Percentiles rank a stretch among this genome's conserved stretches.
Evolutionary conservation across 495 filamentous ascomycete species (phyloP).

Genomic region (Penicillium angulare): DNA sequence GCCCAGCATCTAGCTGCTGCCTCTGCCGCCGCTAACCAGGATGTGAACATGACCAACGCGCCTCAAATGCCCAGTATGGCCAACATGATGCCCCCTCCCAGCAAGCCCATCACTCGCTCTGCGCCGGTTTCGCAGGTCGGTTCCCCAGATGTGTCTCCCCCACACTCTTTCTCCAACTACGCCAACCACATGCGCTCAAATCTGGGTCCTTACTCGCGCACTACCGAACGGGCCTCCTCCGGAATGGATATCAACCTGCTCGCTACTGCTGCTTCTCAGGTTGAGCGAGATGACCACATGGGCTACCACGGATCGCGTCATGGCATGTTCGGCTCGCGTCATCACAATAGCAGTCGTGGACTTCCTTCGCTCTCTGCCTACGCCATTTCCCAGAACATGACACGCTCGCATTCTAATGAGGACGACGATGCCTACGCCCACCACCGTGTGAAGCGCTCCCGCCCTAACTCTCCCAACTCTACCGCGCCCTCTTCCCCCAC

Average conservation of each 20-base stretch:
- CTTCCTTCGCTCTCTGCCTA: slow-evolving; percentile 81
- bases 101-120: slow-evolving; percentile 70
- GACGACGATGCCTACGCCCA: slow-evolving; percentile 70
- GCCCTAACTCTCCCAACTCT: slow-evolving; percentile 90
- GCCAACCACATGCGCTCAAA: slow-evolving; percentile 60
- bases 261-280: slow-evolving; percentile 84
- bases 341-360: slow-evolving; percentile 59
- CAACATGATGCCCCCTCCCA: slow-evolving; percentile 73
- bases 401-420: slow-evolving; percentile 85
- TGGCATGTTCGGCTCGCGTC: slow-evolving; percentile 56
- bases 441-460: slow-evolving; percentile 77
- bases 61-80: too few species aligned
- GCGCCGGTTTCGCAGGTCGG: slow-evolving; percentile 86
- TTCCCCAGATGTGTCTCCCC: slow-evolving; percentile 94
- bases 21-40: slow-evolving; percentile 50
- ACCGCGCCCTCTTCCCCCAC: slow-evolving; percentile 97
- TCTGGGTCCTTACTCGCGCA: slow-evolving; percentile 65
- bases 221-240: slow-evolving; percentile 44
- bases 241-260: slow-evolving; percentile 82
- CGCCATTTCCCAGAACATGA: slow-evolving; percentile 78
- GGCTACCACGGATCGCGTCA: slow-evolving; percentile 43
- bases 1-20: slow-evolving; percentile 62
- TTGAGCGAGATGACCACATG: slow-evolving; percentile 74
- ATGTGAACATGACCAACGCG: slow-evolving; percentile 50
- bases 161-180: slow-evolving; percentile 81